Evolutionary conservation across 164 flowering plant genomes (phyloP).

Genomic region (Macadamia integrifolia): DNA sequence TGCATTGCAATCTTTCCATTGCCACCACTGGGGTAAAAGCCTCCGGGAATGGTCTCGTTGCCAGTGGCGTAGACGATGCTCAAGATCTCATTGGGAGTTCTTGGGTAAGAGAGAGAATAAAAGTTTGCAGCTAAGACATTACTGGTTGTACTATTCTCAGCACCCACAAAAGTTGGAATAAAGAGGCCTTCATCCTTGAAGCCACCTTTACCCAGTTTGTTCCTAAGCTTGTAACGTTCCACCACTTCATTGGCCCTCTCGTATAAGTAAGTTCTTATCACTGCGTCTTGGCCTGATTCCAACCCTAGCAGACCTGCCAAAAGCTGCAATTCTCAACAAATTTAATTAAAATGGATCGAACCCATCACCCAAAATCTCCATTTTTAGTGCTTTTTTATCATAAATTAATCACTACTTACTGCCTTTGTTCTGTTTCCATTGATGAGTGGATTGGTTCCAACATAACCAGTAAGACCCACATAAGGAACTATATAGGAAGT

Average conservation of each 20-base stretch:
- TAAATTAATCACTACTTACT: too few species aligned
- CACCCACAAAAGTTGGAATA: constrained; percentile 43
- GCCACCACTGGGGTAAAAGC: constrained; percentile 45
- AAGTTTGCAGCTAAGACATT: constrained; percentile 38
- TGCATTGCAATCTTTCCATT: constrained; percentile 42
- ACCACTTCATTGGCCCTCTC: constrained; percentile 30
- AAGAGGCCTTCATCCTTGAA: constrained; percentile 55
- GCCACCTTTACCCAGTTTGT: constrained; percentile 38
- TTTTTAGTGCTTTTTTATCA: too few species aligned
- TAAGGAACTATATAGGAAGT: constrained; percentile 59
- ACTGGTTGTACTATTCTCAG: constrained; percentile 31
- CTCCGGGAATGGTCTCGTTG: constrained; percentile 38
- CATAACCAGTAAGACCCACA: constrained; percentile 61
- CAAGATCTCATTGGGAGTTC: constrained; percentile 50
- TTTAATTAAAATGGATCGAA: too few species aligned
- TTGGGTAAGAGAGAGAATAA: constrained; percentile 32
- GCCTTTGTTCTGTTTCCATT: constrained; percentile 21
- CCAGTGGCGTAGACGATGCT: constrained; percentile 50
- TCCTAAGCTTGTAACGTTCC: constrained; percentile 42
- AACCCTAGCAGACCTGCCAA: constrained; percentile 54
- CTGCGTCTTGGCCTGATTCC: constrained; percentile 72
- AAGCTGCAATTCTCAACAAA: too few species aligned
- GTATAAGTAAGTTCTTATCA: constrained; percentile 40
- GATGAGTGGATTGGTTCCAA: constrained; percentile 50
- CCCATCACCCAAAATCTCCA: too few species aligned